These are phyloP conservation scores for Amauroascus verrucosus DNA, from an alignment of 2,329 filamentous ascomycete genomes.

Conservation along the genomic window DNA sequence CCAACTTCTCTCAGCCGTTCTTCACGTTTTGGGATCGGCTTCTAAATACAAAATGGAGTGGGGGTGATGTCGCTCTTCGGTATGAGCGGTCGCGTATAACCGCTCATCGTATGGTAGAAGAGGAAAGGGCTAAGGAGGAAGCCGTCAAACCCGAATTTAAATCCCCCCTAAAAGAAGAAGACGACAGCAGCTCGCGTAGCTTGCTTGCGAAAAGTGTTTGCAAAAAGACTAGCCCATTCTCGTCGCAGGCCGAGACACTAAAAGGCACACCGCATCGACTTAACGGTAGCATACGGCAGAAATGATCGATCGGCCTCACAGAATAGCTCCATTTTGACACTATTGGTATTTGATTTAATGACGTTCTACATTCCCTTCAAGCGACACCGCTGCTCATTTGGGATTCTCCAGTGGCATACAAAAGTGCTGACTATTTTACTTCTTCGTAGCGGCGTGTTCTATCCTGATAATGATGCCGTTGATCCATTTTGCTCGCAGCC, in stretches of 20 bases:
- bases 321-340: not conserved
- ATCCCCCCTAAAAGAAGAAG: constrained; percentile 20
- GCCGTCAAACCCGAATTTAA: constrained; percentile 15
- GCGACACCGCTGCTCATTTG: not conserved
- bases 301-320: constrained; percentile 13
- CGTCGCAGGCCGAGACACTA: constrained; percentile 26
- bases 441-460: not conserved
- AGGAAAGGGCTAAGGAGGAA: constrained; percentile 18
- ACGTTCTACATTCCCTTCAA: not conserved
- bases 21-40: constrained; percentile 91
- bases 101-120: constrained; percentile 46
- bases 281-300: constrained; percentile 33
- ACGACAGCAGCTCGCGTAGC: constrained; percentile 12
- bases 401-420: not conserved
- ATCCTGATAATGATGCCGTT: not conserved
- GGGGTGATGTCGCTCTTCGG: constrained; percentile 50
- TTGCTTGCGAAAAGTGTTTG: constrained; percentile 23
- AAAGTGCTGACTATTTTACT: not conserved
- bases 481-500: not conserved
- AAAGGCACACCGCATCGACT: constrained; percentile 31
- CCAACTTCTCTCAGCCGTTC: constrained; percentile 41
- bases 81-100: constrained; percentile 48
- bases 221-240: constrained; percentile 27
- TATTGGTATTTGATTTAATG: constrained; percentile 4
- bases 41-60: constrained; percentile 73